Conservation (phyloP, 176 grass and related monocot species). For the Elymus sibiricus region DNA sequence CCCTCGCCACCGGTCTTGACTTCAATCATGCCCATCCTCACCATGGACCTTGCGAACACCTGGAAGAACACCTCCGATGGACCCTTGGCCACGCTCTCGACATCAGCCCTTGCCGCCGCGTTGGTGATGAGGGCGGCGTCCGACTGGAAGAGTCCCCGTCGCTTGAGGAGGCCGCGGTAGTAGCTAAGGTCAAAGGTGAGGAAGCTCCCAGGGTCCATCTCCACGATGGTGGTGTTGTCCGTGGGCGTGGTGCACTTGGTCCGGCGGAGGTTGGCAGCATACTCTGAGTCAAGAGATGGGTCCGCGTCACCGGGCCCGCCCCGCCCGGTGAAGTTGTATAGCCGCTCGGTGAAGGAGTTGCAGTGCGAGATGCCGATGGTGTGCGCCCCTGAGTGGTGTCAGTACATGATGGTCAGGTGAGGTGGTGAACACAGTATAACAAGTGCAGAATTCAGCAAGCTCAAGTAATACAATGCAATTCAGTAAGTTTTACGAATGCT, state of each 20-base stretch:
- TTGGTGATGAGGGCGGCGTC: constrained; percentile 69
- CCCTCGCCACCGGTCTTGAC: constrained; percentile 68
- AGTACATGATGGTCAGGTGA: background rate
- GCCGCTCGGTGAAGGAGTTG: constrained; percentile 42
- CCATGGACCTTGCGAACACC: constrained; percentile 66
- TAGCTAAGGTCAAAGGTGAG: constrained; percentile 73
- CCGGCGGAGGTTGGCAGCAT: constrained; percentile 62
- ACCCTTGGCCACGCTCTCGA: constrained; percentile 28
- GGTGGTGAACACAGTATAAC: background rate
- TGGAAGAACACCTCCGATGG: constrained; percentile 50
- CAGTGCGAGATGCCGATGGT: constrained; percentile 84
- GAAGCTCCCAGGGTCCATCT: constrained; percentile 96
- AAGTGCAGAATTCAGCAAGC: background rate
- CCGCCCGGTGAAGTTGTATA: constrained; percentile 86
- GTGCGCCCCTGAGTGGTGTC: constrained; percentile 55
- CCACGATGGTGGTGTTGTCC: constrained; percentile 68
- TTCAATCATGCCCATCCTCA: constrained; percentile 55
- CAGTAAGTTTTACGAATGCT: background rate
- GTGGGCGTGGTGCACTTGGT: constrained; percentile 41
- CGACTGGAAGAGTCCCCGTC: constrained; percentile 74
- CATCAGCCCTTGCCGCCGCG: constrained; percentile 20
- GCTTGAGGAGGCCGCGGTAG: constrained; percentile 66
- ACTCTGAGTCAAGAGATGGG: constrained; percentile 53
- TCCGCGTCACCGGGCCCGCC: constrained; percentile 42
- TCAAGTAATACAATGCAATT: background rate